Base-by-base conservation (phyloP, 208 protist species). In the Vickermania spadyakhi region DNA sequence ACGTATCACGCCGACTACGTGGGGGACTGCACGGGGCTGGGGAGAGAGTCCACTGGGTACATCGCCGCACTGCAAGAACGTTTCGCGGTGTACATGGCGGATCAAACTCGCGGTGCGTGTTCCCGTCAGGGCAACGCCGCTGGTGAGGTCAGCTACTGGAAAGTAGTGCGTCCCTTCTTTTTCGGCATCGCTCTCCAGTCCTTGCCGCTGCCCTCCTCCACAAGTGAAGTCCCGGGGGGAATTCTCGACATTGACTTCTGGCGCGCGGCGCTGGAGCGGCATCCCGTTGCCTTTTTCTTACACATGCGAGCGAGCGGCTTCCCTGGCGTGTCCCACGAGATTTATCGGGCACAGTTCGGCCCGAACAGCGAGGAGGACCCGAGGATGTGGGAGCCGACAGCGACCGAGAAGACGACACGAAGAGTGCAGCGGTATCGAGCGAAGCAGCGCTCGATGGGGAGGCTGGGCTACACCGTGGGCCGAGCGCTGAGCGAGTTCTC, bases 401-500 rank as follows among this genome's bases (percentile, higher is more conserved):
- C 7, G 36, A 18, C 36, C 11, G 36, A 45, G 36, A 18, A 7
- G 11, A 45, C 36, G 18, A n/a, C 36, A 7, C 11, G 11, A 7
- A 5, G 22, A 21, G 7, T 22, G 22, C 25, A 22, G 25, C 52
- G n/a, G 52, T 21, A 56, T 5, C 11, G 7, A n/a, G 25, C 5
- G 11, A n/a, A 5, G 13, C 13, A 14, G 13, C 11, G 11, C 7
- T 5, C n/a, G 22, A n/a, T 56, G 25, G 5, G 13, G 25, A 11
- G 11, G 7, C 50, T 30, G 0, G 52, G 0, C 23, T 23, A 70
- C 1, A 63, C 28, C 22, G 56, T 84, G 23, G 72, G 75, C 3
- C 62, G 71, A 41, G 75, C 66, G 60, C 45, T 86, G 21, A 81
- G 73, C 57, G 79, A 86, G 55, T 68, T 79, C 41, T 74, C 72